These are phyloP conservation scores for Cercospora brassicicola DNA, from an alignment of 2,329 filamentous ascomycete genomes.

Conservation along the genomic window DNA sequence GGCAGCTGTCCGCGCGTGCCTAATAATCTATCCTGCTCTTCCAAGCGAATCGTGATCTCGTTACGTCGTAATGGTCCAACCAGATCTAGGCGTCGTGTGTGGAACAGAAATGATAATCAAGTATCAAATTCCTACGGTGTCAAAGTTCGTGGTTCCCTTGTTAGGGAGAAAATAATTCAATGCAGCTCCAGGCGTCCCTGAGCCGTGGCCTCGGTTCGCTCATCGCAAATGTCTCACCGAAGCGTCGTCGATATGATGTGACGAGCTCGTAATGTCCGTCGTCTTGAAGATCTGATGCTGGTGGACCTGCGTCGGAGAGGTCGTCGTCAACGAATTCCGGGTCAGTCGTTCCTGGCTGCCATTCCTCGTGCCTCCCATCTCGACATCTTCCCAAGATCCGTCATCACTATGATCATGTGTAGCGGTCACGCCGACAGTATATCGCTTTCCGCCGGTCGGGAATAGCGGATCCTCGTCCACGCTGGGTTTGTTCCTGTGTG, in stretches of 20 bases:
- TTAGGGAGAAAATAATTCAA: background rate
- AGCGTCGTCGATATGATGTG: background rate
- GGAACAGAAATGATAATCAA: background rate
- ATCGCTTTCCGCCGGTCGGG: background rate
- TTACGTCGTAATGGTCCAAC: background rate
- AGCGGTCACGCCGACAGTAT: constrained; percentile 17
- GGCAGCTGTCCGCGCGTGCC: background rate
- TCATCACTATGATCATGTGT: constrained; percentile 18
- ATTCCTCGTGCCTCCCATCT: background rate
- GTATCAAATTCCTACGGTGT: background rate
- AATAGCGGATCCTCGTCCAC: constrained; percentile 2
- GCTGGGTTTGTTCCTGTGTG: background rate
- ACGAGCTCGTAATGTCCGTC: constrained; percentile 6
- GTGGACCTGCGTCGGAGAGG: background rate
- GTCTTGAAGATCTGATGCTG: constrained; percentile 13
- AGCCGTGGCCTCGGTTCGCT: background rate
- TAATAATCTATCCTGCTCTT: background rate
- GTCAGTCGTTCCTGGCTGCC: constrained; percentile 22
- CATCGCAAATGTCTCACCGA: background rate
- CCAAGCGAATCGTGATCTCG: background rate
- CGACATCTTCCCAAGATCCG: constrained; percentile 20
- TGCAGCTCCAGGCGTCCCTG: too few relatives aligned
- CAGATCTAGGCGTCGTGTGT: background rate
- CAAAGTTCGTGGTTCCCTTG: background rate
- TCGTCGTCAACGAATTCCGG: background rate